Conservation (phyloP, 1,284 basidiomycete species). For the Ceratobasidium papillatum region DNA sequence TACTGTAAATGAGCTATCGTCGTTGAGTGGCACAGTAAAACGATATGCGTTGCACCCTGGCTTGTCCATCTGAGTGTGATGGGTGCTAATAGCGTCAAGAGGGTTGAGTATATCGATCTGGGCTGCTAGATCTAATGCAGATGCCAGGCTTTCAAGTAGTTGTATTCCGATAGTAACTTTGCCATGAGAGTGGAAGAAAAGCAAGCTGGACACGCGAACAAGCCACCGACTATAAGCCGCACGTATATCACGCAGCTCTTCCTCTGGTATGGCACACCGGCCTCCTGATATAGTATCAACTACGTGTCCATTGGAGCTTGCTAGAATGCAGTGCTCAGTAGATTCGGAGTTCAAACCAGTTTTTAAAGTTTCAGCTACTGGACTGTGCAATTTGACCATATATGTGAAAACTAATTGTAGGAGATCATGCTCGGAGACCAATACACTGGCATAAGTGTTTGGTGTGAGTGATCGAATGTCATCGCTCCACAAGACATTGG, state of each 20-base stretch:
- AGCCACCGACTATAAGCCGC: slow-evolving; percentile 1
- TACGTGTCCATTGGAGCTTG: too few species aligned
- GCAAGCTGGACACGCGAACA: background rate
- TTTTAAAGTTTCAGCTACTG: background rate
- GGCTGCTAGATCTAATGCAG: background rate
- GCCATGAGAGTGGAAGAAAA: background rate
- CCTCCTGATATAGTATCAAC: background rate
- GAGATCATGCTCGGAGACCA: background rate
- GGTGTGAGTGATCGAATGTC: background rate
- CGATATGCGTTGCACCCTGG: background rate
- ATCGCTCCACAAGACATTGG: background rate
- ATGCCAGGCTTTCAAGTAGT: background rate
- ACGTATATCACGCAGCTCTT: background rate
- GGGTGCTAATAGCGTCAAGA: background rate
- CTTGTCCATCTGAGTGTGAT: background rate
- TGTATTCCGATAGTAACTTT: background rate
- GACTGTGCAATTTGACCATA: too few species aligned
- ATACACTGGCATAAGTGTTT: background rate
- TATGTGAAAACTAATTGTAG: background rate
- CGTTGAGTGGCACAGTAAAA: background rate
- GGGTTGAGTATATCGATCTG: background rate
- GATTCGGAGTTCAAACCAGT: too few species aligned
- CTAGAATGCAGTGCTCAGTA: too few species aligned
- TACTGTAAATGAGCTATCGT: background rate
- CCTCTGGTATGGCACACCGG: background rate